Evolutionary conservation across 768 basidiomycete species (phyloP), one percentile per base, ranked within the genome.

Genomic region (Pisolithus marmoratus): DNA sequence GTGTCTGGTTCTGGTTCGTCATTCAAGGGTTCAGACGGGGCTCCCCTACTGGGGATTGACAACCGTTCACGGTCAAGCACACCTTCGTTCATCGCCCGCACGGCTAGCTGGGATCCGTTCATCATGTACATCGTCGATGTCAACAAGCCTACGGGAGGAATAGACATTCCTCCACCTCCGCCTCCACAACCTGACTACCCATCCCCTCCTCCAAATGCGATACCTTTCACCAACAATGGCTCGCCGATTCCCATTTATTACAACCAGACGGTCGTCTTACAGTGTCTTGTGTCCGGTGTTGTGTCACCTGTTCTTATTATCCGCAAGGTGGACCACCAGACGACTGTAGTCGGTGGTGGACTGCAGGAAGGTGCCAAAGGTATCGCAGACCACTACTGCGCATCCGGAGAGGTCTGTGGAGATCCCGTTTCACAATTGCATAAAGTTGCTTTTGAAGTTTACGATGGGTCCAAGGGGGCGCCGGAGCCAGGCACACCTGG

Each of bases 101-200:
- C 92, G 17, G 86, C 88, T 34, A 86, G 87, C 60, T 94, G 92
- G 92, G 90, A 94, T 70, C 87, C 93, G 0, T 97, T 96, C 71
- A 84, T 97, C 61, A 90, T 97, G 80, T 98, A 96, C 74, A 93
- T 96, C 55, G 94, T 96, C 55, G 94, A 97, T 67, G 89, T 93
- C 56, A 85, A 82, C 71, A 87, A 87, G 63, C 87, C 91, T 19
- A 77, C 81, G 19, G 85, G 85, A 26, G 84, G 84, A 14, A 82
- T 87, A 47, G 87, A 90, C 60, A 77, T 83, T 29, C 83, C 87
- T 6, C 84, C 87, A 4, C 87, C 87, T 0, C 88, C 89, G 15
- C 87, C 90, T 4, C 87, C 84, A 1, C 87, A 91, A 50, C 82
- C 86, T 1, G 93, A 92, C 57, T 97, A 92, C 67, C 95, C 95